A percentile compares a stretch with the other conserved stretches of the same genome.
These are phyloP conservation scores for Ophiostoma sp. DNA, from an alignment of 2,329 filamentous ascomycete species.

Conservation along the genomic window DNA sequence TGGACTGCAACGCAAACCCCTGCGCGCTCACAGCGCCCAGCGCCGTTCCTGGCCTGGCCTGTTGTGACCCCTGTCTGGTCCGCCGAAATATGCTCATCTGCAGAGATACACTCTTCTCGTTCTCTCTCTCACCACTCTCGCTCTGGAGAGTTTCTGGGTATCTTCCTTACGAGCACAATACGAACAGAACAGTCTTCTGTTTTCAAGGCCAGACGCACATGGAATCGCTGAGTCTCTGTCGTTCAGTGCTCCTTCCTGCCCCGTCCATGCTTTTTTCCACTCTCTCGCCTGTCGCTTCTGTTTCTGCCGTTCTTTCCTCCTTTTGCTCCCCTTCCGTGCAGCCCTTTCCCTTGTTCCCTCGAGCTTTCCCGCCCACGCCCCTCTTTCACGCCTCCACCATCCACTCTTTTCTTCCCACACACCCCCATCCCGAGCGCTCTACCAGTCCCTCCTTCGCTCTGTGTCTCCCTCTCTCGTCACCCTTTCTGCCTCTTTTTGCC, in stretches of 20 bases:
- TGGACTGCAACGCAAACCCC: conserved; percentile 11
- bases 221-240: background rate
- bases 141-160: background rate
- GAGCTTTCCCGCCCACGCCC: conserved; percentile 9
- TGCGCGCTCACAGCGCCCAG: conserved; percentile 6
- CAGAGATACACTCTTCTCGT: conserved; percentile 3
- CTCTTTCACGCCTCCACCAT: conserved; percentile 2
- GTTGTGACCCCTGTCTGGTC: conserved; percentile 10
- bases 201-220: background rate
- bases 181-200: background rate
- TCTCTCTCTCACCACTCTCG: background rate
- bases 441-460: conserved; percentile 3
- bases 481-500: background rate
- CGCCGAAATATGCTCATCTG: conserved; percentile 15
- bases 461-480: background rate
- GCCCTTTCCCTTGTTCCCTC: background rate
- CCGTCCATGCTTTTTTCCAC: background rate
- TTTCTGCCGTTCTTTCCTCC: background rate
- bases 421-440: background rate
- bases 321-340: conserved; percentile 4
- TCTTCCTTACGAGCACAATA: background rate
- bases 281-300: background rate
- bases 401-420: background rate
- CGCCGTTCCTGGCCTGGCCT: conserved; percentile 10
- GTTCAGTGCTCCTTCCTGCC: background rate